Base-by-base conservation (phyloP, 2,329 filamentous ascomycete species). In the Sporothrix mexicana region DNA sequence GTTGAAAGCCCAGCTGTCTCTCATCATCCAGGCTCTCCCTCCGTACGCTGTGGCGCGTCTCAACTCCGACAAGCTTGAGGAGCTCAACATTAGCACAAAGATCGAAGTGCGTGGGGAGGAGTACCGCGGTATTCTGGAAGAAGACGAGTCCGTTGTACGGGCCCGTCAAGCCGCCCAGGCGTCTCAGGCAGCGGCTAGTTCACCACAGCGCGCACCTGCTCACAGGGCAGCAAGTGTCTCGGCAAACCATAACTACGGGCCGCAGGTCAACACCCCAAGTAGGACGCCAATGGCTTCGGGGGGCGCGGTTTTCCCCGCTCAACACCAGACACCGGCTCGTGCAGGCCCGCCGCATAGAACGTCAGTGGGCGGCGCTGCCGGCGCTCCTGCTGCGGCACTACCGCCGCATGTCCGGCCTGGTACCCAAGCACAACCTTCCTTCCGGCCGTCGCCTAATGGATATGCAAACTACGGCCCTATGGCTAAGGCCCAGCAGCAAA, bases 21-120 rank as follows among this genome's bases (percentile, higher is more conserved):
- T 94, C 43, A 89, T 97, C 75, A 88, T 97, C 74, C 87, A 91
- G 76, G 89, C 88, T 53, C 83, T 97, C 12, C 94, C 94, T 1
- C 94, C 94, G 0, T 96, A 94, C 79, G 93, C 92, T 0, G 92
- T 97, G 30, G 91, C 94, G 6, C 95, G 96, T 78, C 84, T 97
- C 74, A 91, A 97, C 77, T 94, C 94, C 10, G 92, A 97, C 79
- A 92, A 94, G 80, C 83, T 97, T n/a, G 91, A 91, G 43, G 92
- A 94, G 73, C 84, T 97, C 66, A 91, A 93, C 75, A 92, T 97
- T 79, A 95, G 91, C 82, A 93, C 90, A 62, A 93, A 90, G 79
- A 87, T 97, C 23, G 83, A 93, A 73, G 85, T 97, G 64, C 89
- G 92, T 74, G 90, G 87, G 7, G 90, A 91, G 69, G 90, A 94